Conservation (phyloP, 2,329 filamentous ascomycete genomes). For the Diatrype stigma region DNA sequence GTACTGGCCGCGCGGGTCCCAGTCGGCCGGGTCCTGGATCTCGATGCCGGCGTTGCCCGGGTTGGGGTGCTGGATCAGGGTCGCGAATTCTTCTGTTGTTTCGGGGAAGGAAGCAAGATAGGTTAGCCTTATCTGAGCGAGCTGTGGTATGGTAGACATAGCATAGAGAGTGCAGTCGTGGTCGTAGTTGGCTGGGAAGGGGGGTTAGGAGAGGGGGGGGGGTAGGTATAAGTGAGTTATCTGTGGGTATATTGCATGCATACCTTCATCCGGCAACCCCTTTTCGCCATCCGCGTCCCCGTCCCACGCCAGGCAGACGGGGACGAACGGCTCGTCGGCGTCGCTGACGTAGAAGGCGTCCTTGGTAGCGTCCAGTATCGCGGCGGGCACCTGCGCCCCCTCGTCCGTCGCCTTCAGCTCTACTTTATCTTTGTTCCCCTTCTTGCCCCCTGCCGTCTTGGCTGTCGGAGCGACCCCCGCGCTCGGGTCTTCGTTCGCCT, state of each 20-base stretch:
- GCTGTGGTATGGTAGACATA: no score
- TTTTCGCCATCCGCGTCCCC: conserved; percentile 43
- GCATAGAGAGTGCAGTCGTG: no score
- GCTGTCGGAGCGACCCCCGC: conserved; percentile 47
- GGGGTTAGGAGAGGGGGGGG: not conserved
- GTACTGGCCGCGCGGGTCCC: conserved; percentile 72
- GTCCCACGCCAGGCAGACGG: conserved; percentile 64
- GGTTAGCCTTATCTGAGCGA: no score
- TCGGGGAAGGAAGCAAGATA: not conserved
- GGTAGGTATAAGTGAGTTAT: not conserved
- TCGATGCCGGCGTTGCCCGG: conserved; percentile 54
- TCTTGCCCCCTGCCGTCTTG: no score
- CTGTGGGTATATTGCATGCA: conserved; percentile 21
- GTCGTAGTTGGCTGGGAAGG: not conserved
- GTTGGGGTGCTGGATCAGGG: conserved; percentile 57
- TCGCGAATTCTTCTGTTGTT: conserved; percentile 63
- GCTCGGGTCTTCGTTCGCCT: conserved; percentile 76
- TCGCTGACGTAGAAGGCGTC: conserved; percentile 73
- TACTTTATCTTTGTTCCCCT: conserved; percentile 27
- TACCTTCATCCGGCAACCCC: conserved; percentile 59
- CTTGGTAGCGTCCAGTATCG: conserved; percentile 46
- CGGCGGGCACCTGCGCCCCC: conserved; percentile 56
- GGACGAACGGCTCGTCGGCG: conserved; percentile 80
- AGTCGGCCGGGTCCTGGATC: conserved; percentile 65
- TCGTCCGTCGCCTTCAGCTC: conserved; percentile 50